phyloP scores from a whole-genome alignment of 805 yeast genomes.

The Candida insectorum region DNA sequence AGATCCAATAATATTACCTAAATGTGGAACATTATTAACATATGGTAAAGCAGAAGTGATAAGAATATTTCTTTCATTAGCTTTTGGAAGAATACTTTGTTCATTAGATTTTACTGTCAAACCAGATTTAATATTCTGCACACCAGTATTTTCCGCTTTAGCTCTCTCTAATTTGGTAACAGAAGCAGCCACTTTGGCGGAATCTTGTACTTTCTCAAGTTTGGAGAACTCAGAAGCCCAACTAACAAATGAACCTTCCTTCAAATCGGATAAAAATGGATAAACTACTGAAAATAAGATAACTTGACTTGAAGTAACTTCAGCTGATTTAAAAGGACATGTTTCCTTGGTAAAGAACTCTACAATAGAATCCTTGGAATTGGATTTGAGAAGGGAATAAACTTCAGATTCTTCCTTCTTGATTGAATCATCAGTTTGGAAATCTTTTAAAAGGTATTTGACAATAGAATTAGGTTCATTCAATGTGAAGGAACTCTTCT shows the following conservation, averaged over 20 bases:
- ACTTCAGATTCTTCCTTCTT: slow-evolving; percentile 45
- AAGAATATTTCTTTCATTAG: slow-evolving; percentile 72
- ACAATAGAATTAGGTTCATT: slow-evolving; percentile 69
- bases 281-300: slow-evolving; percentile 58
- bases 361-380: slow-evolving; percentile 23
- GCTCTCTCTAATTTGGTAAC: slow-evolving; percentile 42
- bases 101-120: slow-evolving; percentile 27
- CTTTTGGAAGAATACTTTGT: slow-evolving; percentile 52
- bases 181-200: slow-evolving; percentile 44
- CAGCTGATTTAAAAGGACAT: slow-evolving; percentile 18
- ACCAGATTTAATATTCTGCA: slow-evolving; percentile 27
- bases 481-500: slow-evolving; percentile 43
- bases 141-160: slow-evolving; percentile 40
- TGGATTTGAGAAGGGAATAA: slow-evolving; percentile 36
- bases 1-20: slow-evolving; percentile 95
- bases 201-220: slow-evolving; percentile 39
- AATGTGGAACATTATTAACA: slow-evolving; percentile 97
- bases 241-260: background rate
- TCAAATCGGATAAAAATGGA: slow-evolving; percentile 27
- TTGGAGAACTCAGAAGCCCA: slow-evolving; percentile 45
- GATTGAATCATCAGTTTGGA: slow-evolving; percentile 29
- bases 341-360: slow-evolving; percentile 14
- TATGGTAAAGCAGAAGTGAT: slow-evolving; percentile 97
- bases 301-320: slow-evolving; percentile 49
- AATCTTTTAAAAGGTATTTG: slow-evolving; percentile 56